A percentile compares a stretch with the other conserved stretches of the same genome.
Conservation (phyloP, 169 alveolate species). For the Eimeria mitis region DNA sequence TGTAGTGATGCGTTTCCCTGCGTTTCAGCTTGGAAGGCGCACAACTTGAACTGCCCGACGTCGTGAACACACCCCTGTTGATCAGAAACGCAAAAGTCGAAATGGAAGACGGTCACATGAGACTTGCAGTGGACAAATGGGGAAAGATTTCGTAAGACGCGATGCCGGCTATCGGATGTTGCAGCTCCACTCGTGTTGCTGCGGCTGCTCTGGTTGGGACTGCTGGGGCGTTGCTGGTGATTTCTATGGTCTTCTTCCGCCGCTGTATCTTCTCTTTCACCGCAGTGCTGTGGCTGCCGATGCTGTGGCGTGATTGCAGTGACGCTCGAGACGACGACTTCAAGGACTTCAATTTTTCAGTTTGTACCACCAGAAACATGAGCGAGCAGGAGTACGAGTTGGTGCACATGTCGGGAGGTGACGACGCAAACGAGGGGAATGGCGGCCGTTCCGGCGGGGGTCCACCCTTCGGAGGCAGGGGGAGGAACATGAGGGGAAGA, state of each 20-base stretch:
- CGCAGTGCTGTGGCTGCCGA: background rate
- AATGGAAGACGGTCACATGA: slow-evolving; percentile 80
- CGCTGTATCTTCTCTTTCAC: background rate
- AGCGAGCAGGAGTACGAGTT: slow-evolving; percentile 56
- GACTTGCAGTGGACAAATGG: slow-evolving; percentile 77
- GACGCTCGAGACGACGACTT: slow-evolving; percentile 56
- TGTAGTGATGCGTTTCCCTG: background rate
- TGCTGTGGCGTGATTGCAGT: background rate
- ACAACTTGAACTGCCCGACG: slow-evolving; percentile 77
- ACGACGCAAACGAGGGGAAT: slow-evolving; percentile 15
- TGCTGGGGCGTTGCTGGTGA: background rate
- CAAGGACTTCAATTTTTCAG: slow-evolving; percentile 68
- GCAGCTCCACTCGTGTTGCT: background rate
- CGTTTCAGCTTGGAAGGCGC: slow-evolving; percentile 56
- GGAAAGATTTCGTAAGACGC: slow-evolving; percentile 69
- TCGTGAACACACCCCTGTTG: slow-evolving; percentile 62
- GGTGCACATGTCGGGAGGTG: slow-evolving; percentile 51
- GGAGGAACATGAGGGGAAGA: slow-evolving; percentile 30
- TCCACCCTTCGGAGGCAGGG: slow-evolving; percentile 25
- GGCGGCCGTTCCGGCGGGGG: slow-evolving; percentile 20
- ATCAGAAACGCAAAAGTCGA: slow-evolving; percentile 63
- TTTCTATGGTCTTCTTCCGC: background rate
- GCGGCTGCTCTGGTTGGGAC: background rate
- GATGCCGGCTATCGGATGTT: background rate
- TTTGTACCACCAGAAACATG: slow-evolving; percentile 48